These are phyloP conservation scores for Neurospora sp. DNA, from an alignment of 495 filamentous ascomycete genomes.

Conservation along the genomic window DNA sequence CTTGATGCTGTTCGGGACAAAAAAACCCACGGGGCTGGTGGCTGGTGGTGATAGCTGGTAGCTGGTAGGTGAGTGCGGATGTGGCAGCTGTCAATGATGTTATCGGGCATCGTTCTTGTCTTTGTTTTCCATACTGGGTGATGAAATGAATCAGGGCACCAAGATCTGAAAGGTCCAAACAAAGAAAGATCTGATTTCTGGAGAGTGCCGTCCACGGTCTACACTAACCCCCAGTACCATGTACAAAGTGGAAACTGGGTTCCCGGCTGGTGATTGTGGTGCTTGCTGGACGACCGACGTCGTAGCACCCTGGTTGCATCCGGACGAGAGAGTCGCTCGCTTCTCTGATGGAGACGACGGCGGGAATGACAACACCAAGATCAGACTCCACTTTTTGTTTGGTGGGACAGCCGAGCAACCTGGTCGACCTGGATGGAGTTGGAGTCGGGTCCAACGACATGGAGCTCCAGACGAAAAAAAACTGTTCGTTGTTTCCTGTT, in stretches of 20 bases:
- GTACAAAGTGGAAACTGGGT: not conserved
- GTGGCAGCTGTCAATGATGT: not conserved
- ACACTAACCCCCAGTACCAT: not conserved
- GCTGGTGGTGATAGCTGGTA: not conserved
- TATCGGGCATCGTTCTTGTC: not conserved
- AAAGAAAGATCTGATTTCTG: not conserved
- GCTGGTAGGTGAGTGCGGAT: not conserved
- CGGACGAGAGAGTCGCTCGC: not conserved
- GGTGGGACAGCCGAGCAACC: not conserved
- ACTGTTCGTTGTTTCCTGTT: not conserved
- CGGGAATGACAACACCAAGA: not conserved
- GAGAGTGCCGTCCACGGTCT: not conserved
- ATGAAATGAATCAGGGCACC: not conserved
- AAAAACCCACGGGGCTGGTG: not conserved
- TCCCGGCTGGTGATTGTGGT: not conserved
- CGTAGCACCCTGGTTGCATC: not conserved
- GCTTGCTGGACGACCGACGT: not conserved
- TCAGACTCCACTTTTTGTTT: not conserved
- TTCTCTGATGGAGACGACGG: not conserved
- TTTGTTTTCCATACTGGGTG: not conserved
- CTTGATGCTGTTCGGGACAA: not conserved
- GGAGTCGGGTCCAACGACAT: not conserved
- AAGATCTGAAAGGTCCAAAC: not conserved
- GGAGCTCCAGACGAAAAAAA: not conserved
- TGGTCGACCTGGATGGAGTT: not conserved